These are phyloP conservation scores for Actinidia arguta DNA, from an alignment of 179 eudicot species.

Conservation along the genomic window DNA sequence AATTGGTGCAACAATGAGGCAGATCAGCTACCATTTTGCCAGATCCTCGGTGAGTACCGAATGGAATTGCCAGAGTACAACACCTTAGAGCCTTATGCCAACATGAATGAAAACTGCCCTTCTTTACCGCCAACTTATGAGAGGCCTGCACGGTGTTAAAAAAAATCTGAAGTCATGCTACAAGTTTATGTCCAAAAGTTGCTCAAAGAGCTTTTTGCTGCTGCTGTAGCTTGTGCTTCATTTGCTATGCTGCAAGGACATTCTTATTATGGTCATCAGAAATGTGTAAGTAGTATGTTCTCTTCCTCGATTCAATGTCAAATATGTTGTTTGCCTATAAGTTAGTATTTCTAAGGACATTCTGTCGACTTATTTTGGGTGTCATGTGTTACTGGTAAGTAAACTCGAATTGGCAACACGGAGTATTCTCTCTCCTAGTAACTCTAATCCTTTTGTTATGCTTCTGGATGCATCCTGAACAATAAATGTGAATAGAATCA, in stretches of 20 bases:
- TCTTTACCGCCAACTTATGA: slow-evolving; percentile 89
- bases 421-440: background rate
- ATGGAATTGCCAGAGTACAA: slow-evolving; percentile 93
- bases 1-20: slow-evolving; percentile 82
- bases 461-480: background rate
- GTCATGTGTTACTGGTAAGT: too few relatives aligned
- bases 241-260: background rate
- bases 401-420: too few relatives aligned
- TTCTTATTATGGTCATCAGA: background rate
- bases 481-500: slow-evolving; percentile 4
- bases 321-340: background rate
- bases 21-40: slow-evolving; percentile 81
- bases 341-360: background rate
- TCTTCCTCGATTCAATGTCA: background rate
- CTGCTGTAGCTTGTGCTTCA: background rate
- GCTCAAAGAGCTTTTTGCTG: slow-evolving; percentile 14
- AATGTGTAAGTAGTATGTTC: background rate
- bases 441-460: background rate
- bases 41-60: slow-evolving; percentile 88
- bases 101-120: slow-evolving; percentile 97
- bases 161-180: background rate
- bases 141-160: slow-evolving; percentile 75
- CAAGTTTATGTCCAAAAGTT: background rate
- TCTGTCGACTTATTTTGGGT: background rate
- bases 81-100: slow-evolving; percentile 82